These are phyloP conservation scores for Trichoderma pleuroti DNA, from an alignment of 2,329 filamentous ascomycete species.

Conservation along the genomic window DNA sequence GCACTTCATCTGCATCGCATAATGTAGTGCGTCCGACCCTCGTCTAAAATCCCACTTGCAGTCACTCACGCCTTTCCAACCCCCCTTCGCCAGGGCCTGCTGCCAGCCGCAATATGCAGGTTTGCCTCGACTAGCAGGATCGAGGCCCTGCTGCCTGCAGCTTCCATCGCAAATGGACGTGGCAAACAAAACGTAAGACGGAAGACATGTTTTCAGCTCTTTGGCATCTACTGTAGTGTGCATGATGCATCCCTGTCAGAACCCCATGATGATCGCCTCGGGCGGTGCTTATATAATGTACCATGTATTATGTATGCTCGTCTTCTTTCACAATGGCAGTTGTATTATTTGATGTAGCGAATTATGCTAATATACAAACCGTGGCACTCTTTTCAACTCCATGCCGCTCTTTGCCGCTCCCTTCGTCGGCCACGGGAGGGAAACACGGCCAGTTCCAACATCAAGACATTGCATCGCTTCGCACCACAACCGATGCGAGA, in stretches of 20 bases:
- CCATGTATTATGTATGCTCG: neutral
- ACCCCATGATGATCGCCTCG: neutral
- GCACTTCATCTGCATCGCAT: neutral
- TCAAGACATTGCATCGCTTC: neutral
- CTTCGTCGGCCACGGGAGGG: neutral
- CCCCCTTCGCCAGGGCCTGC: neutral
- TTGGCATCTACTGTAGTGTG: too few species aligned
- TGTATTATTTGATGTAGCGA: neutral
- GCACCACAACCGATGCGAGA: neutral
- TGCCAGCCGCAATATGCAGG: neutral
- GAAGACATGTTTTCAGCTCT: neutral
- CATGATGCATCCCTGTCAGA: neutral
- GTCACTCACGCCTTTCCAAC: neutral
- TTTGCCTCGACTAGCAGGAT: neutral
- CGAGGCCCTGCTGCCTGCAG: neutral
- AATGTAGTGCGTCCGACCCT: neutral
- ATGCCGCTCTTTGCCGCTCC: neutral
- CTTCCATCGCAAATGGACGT: neutral
- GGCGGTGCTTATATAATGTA: neutral
- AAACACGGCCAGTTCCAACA: neutral
- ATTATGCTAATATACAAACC: slow-evolving; percentile 15
- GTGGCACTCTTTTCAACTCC: neutral
- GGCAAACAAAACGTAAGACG: neutral
- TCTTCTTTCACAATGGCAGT: neutral
- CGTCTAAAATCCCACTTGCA: neutral